These are phyloP conservation scores for Suillus americanus DNA, from an alignment of 768 basidiomycete species.

Conservation along the genomic window DNA sequence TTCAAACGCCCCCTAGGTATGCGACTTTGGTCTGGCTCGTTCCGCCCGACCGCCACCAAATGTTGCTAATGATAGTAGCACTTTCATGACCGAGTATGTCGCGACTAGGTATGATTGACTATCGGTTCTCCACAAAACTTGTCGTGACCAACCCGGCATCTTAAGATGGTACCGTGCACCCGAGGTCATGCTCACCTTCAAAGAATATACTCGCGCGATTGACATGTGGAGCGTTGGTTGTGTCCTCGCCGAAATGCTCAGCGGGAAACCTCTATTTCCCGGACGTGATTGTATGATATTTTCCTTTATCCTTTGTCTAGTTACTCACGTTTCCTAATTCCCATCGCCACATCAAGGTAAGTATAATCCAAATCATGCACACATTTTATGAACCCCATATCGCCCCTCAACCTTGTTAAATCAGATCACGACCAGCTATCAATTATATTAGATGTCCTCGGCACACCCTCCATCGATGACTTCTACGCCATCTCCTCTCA, in stretches of 20 bases:
- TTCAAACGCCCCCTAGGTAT: constrained; percentile 46
- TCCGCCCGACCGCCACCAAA: constrained; percentile 75
- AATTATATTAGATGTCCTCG: constrained; percentile 92
- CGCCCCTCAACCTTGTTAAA: neutral
- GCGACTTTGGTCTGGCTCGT: constrained; percentile 87
- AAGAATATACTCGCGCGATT: constrained; percentile 88
- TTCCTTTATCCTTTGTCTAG: constrained; percentile 8
- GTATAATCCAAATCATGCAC: constrained; percentile 5
- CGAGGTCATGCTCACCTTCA: constrained; percentile 98
- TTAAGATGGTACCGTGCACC: constrained; percentile 94
- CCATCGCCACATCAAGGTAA: constrained; percentile 4
- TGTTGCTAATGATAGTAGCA: constrained; percentile 71
- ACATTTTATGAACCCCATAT: neutral
- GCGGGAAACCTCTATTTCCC: constrained; percentile 90
- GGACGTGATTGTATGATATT: constrained; percentile 76
- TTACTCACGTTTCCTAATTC: constrained; percentile 3
- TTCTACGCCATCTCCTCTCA: constrained; percentile 89
- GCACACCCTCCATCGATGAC: constrained; percentile 87
- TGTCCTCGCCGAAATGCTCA: constrained; percentile 88
- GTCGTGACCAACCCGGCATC: constrained; percentile 5
- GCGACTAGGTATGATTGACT: constrained; percentile 68
- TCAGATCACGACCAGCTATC: constrained; percentile 91
- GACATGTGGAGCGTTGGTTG: constrained; percentile 89
- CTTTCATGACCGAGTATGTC: constrained; percentile 92
- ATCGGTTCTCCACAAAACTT: neutral